Evolutionary conservation across 352 stramenopile genomes (phyloP).

Genomic region (Pythium sp.): DNA sequence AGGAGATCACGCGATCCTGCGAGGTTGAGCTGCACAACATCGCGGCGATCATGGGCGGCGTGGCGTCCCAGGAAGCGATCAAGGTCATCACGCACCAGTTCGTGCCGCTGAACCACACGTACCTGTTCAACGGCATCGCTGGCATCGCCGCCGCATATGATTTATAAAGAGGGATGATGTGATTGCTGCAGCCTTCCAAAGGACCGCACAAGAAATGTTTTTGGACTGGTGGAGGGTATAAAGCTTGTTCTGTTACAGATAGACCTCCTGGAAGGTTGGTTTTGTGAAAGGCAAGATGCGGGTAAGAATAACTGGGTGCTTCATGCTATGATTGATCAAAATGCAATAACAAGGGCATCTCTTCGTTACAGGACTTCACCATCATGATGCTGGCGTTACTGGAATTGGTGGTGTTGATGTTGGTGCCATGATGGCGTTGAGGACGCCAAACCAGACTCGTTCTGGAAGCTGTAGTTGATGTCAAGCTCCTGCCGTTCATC

Average conservation of each 20-base stretch:
- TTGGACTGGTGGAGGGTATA: not conserved
- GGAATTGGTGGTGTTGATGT: not conserved
- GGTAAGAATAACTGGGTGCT: not conserved
- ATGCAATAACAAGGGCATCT: not conserved
- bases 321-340: not conserved
- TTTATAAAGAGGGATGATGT: conserved; percentile 40
- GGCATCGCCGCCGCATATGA: conserved; percentile 65
- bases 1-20: conserved; percentile 92
- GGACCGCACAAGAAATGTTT: not conserved
- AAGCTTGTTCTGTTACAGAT: not conserved
- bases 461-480: not conserved
- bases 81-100: conserved; percentile 99
- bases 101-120: conserved; percentile 95
- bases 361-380: conserved; percentile 2
- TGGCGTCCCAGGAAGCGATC: conserved; percentile 96
- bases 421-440: not conserved
- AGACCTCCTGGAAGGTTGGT: not conserved
- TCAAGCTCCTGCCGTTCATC: conserved; percentile 32
- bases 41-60: conserved; percentile 93
- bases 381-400: not conserved
- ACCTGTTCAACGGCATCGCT: conserved; percentile 97
- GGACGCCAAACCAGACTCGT: not conserved
- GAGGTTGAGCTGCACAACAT: conserved; percentile 94
- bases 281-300: not conserved
- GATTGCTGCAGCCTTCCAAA: not conserved